These are phyloP conservation scores for Vachellia collinsii DNA, from an alignment of 306 rosid species.

Conservation along the genomic window DNA sequence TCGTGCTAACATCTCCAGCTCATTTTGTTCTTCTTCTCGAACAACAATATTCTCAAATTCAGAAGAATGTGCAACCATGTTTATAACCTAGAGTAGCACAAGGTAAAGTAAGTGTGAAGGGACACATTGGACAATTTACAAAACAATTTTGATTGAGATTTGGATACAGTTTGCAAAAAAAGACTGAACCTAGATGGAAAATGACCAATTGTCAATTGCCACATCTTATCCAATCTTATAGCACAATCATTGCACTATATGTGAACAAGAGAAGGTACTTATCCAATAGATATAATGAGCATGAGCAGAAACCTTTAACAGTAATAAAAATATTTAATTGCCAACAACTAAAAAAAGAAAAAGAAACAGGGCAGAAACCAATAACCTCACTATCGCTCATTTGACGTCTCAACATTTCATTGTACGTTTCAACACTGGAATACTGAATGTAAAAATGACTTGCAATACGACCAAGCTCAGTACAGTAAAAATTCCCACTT, in stretches of 20 bases:
- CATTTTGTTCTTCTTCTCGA: conserved; percentile 97
- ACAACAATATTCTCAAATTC: conserved; percentile 97
- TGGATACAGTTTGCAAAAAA: not conserved
- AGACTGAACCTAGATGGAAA: conserved; percentile 3
- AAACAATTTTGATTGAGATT: not conserved
- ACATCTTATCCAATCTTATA: conserved; percentile 18
- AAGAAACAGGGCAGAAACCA: conserved; percentile 20
- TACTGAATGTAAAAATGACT: conserved; percentile 98
- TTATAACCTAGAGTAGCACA: conserved; percentile 65
- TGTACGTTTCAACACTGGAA: conserved; percentile 95
- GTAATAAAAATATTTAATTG: not conserved
- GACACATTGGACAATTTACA: not conserved
- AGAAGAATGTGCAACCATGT: conserved; percentile 93
- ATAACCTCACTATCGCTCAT: conserved; percentile 96
- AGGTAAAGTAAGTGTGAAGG: conserved; percentile 27
- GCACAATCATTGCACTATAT: not conserved
- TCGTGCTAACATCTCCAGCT: conserved; percentile 82
- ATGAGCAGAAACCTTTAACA: conserved; percentile 23
- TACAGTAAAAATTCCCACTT: conserved; percentile 97
- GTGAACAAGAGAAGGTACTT: conserved; percentile 9
- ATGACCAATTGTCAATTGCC: conserved; percentile 10
- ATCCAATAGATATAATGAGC: conserved; percentile 10
- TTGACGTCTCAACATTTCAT: conserved; percentile 87
- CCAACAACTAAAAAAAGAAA: not conserved
- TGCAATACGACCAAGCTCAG: conserved; percentile 99